A percentile compares a stretch with the other conserved stretches of the same genome.
Conservation (phyloP, 202 grass and related monocot genomes). For the Elaeis oleifera region DNA sequence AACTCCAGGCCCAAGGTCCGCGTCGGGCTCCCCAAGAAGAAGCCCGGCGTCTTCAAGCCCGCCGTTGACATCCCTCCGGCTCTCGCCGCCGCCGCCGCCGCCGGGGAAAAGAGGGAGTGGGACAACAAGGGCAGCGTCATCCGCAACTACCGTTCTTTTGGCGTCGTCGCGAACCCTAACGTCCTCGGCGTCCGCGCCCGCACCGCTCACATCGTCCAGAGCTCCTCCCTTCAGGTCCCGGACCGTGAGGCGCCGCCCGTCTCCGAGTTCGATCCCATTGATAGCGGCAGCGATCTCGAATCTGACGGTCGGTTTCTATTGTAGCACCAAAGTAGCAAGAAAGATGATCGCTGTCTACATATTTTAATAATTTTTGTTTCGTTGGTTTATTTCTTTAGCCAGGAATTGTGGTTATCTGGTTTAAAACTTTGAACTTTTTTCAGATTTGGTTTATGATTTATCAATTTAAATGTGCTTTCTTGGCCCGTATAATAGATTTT, state of each 20-base stretch:
- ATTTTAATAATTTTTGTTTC: no score
- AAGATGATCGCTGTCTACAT: no score
- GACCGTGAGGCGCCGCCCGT: constrained; percentile 26
- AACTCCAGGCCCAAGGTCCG: constrained; percentile 64
- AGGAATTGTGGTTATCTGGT: no score
- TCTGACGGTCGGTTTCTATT: constrained; percentile 45
- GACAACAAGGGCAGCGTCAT: constrained; percentile 71
- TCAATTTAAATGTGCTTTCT: no score
- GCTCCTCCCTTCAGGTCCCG: constrained; percentile 46
- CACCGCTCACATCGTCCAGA: constrained; percentile 49
- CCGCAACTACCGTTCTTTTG: constrained; percentile 77
- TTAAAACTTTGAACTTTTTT: no score
- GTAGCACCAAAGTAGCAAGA: no score
- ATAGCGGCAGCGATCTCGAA: constrained; percentile 67
- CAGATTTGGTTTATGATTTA: no score
- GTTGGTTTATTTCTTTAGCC: no score
- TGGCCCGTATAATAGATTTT: no score
- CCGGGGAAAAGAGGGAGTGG: constrained; percentile 26
- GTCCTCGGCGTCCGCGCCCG: constrained; percentile 55
- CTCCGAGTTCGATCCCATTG: constrained; percentile 53
- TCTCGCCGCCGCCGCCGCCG: constrained; percentile 27
- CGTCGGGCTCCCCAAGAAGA: constrained; percentile 65
- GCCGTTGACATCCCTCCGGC: constrained; percentile 52
- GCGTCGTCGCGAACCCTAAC: constrained; percentile 84
- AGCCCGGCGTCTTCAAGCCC: constrained; percentile 65